These are phyloP conservation scores for Ballota nigra DNA, from an alignment of 257 asterid species.

Conservation along the genomic window DNA sequence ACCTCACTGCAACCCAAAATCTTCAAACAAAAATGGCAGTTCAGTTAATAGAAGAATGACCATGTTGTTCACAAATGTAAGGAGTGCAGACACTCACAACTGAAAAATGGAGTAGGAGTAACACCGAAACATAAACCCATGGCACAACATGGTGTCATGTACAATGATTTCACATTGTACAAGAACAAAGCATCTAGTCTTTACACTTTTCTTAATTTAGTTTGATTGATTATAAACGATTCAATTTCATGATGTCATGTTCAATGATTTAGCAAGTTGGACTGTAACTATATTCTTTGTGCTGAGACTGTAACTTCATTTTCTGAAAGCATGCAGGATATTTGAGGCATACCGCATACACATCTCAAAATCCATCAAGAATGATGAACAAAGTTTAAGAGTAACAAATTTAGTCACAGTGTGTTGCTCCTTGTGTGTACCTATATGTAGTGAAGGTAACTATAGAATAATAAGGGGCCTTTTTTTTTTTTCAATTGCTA, in stretches of 20 bases:
- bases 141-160: neutral
- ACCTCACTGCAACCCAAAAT: conserved; percentile 88
- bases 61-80: neutral
- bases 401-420: neutral
- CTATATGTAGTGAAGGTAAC: neutral
- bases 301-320: conserved; percentile 8
- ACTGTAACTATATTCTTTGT: conserved; percentile 1
- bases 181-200: neutral
- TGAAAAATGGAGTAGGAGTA: conserved; percentile 17
- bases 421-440: neutral
- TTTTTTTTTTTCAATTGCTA: no score
- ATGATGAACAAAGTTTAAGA: conserved; percentile 4
- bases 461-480: no score
- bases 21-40: conserved; percentile 40
- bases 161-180: neutral
- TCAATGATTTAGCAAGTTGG: neutral
- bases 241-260: conserved; percentile 9
- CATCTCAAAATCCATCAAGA: neutral
- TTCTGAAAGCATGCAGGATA: conserved; percentile 6
- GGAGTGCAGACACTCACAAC: conserved; percentile 7
- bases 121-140: neutral
- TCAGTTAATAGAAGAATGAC: conserved; percentile 20
- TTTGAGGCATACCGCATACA: neutral
- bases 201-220: conserved; percentile 1
- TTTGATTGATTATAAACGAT: neutral